Evolutionary conservation across 2,329 filamentous ascomycete species (phyloP).

Genomic region (Zelopaecilomyces penicillatus): DNA sequence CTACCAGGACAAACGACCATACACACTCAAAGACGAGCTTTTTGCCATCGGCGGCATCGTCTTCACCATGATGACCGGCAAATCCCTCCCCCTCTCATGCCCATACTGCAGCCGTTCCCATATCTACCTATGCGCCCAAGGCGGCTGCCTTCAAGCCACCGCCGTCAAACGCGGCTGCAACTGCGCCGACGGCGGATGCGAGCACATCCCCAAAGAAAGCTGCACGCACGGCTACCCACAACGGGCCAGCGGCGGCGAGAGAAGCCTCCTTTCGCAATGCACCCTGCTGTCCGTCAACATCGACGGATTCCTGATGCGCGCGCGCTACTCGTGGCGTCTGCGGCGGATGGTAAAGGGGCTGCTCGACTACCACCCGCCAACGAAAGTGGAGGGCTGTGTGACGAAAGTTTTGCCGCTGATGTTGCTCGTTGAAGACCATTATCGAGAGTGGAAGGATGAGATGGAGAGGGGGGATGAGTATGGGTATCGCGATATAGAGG

Average conservation of each 20-base stretch:
- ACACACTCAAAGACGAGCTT: conserved; percentile 30
- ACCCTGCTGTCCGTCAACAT: conserved; percentile 20
- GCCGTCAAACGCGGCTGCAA: conserved; percentile 11
- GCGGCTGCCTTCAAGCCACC: conserved; percentile 18
- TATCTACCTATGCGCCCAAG: conserved; percentile 20
- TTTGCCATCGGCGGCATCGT: conserved; percentile 29
- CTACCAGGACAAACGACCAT: conserved; percentile 21
- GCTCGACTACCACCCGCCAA: conserved; percentile 16
- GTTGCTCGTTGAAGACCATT: conserved; percentile 17
- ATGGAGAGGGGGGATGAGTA: conserved; percentile 21
- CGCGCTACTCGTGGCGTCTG: conserved; percentile 21
- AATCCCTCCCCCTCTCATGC: conserved; percentile 10
- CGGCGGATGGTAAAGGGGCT: conserved; percentile 16
- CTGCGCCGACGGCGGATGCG: conserved; percentile 17
- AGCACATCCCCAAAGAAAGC: conserved; percentile 9
- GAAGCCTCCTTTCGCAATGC: conserved; percentile 14
- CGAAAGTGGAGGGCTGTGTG: background rate
- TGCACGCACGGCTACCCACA: conserved; percentile 8
- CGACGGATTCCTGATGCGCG: conserved; percentile 17
- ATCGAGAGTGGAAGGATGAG: conserved; percentile 19
- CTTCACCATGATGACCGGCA: conserved; percentile 34
- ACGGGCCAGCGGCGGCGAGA: conserved; percentile 4
- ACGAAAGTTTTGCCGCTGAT: conserved; percentile 8
- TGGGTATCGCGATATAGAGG: conserved; percentile 24
- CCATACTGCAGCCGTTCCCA: conserved; percentile 16